phyloP scores from a whole-genome alignment of 2,329 filamentous ascomycete genomes.

The Arachnomyces sp. region DNA sequence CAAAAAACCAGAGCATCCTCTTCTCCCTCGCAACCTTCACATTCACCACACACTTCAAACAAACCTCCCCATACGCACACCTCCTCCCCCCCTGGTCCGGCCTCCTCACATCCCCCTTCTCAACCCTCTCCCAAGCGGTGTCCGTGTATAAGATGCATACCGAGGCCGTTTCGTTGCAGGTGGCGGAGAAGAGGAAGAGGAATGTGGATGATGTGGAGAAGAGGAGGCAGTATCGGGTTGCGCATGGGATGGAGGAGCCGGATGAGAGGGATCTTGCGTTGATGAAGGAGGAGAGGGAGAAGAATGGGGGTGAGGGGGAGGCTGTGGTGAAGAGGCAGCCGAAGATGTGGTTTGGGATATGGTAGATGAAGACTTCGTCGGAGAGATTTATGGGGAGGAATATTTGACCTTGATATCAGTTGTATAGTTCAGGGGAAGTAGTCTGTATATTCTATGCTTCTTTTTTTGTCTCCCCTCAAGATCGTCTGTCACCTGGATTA shows the following conservation, averaged over 20 bases:
- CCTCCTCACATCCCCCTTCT: constrained; percentile 62
- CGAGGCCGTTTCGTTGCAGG: constrained; percentile 60
- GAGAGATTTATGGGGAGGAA: background rate
- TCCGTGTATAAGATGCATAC: constrained; percentile 72
- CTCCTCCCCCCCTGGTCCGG: constrained; percentile 66
- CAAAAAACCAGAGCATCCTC: constrained; percentile 64
- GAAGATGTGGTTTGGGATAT: constrained; percentile 82
- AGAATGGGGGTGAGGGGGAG: constrained; percentile 21
- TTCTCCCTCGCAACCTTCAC: constrained; percentile 62
- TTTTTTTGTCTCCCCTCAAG: background rate
- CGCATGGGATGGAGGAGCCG: constrained; percentile 65
- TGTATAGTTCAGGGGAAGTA: constrained; percentile 1
- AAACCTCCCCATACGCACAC: constrained; percentile 70
- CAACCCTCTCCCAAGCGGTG: constrained; percentile 57
- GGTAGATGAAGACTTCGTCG: constrained; percentile 39
- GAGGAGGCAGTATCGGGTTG: constrained; percentile 74
- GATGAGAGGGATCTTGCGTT: constrained; percentile 22
- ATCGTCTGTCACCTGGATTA: constrained; percentile 11
- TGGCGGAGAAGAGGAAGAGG: constrained; percentile 62
- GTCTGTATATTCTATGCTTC: constrained; percentile 6
- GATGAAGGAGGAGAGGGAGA: constrained; percentile 13
- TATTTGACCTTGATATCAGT: background rate
- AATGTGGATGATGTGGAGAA: constrained; percentile 82
- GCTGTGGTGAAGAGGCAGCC: constrained; percentile 41
- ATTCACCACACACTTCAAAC: constrained; percentile 70